Evolutionary conservation across 768 basidiomycete genomes (phyloP).

Genomic region (Trametes sanguinea): DNA sequence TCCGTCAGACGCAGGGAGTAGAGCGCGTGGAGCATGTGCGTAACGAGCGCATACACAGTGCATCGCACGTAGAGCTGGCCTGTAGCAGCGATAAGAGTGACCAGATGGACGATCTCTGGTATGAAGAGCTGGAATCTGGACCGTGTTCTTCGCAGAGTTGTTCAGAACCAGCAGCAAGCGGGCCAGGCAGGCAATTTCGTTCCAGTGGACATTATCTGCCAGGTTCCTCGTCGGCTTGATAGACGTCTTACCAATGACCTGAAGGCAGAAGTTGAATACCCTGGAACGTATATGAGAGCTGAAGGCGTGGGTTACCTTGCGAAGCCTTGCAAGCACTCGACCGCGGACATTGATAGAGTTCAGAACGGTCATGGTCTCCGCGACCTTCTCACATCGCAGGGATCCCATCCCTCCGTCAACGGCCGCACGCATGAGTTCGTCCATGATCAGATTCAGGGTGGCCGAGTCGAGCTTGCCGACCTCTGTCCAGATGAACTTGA

Average conservation of each 20-base stretch:
- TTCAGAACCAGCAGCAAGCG: constrained; percentile 75
- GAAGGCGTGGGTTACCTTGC: constrained; percentile 54
- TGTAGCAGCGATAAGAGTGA: constrained; percentile 73
- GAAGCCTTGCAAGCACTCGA: constrained; percentile 72
- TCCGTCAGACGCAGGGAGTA: constrained; percentile 64
- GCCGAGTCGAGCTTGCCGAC: constrained; percentile 67
- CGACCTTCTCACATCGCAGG: constrained; percentile 71
- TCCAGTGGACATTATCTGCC: constrained; percentile 74
- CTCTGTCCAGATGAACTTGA: constrained; percentile 77
- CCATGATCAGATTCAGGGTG: constrained; percentile 71
- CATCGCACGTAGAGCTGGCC: constrained; percentile 76
- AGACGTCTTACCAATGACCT: constrained; percentile 77
- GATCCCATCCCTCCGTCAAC: constrained; percentile 83
- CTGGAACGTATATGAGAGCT: background rate
- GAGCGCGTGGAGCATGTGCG: constrained; percentile 81
- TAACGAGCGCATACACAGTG: constrained; percentile 77
- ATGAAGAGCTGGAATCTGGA: constrained; percentile 76
- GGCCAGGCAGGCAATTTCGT: constrained; percentile 77
- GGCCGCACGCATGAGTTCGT: constrained; percentile 79
- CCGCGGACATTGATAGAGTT: constrained; percentile 80
- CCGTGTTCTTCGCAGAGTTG: constrained; percentile 62
- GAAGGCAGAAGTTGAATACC: background rate
- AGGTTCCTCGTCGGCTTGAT: constrained; percentile 62
- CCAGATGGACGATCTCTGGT: constrained; percentile 80
- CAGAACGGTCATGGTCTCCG: constrained; percentile 70